These are phyloP conservation scores for Rhizophagus prolifer DNA, from an alignment of 192 early-diverging fungal species.

Conservation along the genomic window DNA sequence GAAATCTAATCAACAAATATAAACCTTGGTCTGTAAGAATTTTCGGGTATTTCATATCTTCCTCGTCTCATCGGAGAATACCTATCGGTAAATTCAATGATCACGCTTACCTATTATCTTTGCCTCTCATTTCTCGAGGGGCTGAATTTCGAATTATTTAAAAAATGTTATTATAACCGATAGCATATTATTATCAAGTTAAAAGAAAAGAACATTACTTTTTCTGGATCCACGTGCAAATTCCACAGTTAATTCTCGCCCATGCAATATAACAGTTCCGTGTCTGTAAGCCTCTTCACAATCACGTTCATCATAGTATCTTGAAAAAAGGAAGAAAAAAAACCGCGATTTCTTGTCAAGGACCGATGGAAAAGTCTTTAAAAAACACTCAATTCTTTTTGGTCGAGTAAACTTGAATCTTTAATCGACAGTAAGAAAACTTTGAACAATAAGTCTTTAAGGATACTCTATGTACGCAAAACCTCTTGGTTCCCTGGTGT, in stretches of 20 bases:
- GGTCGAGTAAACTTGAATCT: slow-evolving; percentile 6
- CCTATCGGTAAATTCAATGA: neutral
- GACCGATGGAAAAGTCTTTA: slow-evolving; percentile 20
- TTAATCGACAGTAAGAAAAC: neutral
- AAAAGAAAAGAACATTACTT: neutral
- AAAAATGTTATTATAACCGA: neutral
- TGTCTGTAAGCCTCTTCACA: slow-evolving; percentile 25
- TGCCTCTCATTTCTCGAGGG: slow-evolving; percentile 27
- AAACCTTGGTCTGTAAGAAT: slow-evolving; percentile 24
- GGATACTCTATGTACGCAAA: slow-evolving; percentile 33
- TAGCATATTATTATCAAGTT: neutral
- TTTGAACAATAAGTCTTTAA: slow-evolving; percentile 18
- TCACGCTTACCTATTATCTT: slow-evolving; percentile 7
- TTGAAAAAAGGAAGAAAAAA: slow-evolving; percentile 10
- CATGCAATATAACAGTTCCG: slow-evolving; percentile 10
- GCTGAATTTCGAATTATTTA: neutral
- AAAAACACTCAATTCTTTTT: neutral
- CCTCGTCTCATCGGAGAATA: slow-evolving; percentile 1
- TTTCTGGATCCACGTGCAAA: slow-evolving; percentile 26
- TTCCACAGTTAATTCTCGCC: slow-evolving; percentile 22
- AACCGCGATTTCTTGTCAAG: slow-evolving; percentile 30
- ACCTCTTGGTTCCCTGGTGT: slow-evolving; percentile 26
- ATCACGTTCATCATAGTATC: slow-evolving; percentile 30
- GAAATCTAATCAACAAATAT: neutral
- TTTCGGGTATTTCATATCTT: slow-evolving; percentile 5